Conservation (phyloP, 495 filamentous ascomycete genomes). For the Stereocaulon alpinum region DNA sequence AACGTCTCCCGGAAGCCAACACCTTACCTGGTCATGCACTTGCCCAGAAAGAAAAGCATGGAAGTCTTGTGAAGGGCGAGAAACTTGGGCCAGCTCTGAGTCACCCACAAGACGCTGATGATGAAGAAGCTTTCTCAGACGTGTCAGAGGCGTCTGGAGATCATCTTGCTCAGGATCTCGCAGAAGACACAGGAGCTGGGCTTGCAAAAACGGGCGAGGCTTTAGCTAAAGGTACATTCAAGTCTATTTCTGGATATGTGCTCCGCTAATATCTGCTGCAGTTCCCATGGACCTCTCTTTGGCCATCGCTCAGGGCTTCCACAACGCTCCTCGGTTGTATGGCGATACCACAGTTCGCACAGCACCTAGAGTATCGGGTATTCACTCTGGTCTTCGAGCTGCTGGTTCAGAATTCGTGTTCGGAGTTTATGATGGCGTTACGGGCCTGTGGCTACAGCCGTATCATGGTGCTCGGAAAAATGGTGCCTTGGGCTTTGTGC, state of each 20-base stretch:
- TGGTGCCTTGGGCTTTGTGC: constrained; percentile 49
- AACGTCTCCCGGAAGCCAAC: constrained; percentile 15
- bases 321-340: constrained; percentile 73
- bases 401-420: constrained; percentile 57
- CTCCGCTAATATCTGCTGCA: neutral
- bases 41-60: constrained; percentile 9
- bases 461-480: constrained; percentile 49
- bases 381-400: constrained; percentile 55
- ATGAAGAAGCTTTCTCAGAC: constrained; percentile 8
- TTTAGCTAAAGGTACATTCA: constrained; percentile 27
- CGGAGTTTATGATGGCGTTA: constrained; percentile 65
- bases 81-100: constrained; percentile 13
- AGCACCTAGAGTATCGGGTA: constrained; percentile 53
- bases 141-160: constrained; percentile 19
- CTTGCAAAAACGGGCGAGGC: constrained; percentile 37
- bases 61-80: constrained; percentile 1
- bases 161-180: constrained; percentile 28
- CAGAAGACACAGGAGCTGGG: constrained; percentile 37
- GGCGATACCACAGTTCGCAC: constrained; percentile 42
- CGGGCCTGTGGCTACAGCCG: constrained; percentile 58
- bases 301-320: constrained; percentile 69
- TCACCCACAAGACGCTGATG: neutral
- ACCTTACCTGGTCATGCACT: constrained; percentile 3
- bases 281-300: constrained; percentile 54
- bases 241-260: neutral